Conservation (phyloP, 345 rosid species). For the Salix brachista region DNA sequence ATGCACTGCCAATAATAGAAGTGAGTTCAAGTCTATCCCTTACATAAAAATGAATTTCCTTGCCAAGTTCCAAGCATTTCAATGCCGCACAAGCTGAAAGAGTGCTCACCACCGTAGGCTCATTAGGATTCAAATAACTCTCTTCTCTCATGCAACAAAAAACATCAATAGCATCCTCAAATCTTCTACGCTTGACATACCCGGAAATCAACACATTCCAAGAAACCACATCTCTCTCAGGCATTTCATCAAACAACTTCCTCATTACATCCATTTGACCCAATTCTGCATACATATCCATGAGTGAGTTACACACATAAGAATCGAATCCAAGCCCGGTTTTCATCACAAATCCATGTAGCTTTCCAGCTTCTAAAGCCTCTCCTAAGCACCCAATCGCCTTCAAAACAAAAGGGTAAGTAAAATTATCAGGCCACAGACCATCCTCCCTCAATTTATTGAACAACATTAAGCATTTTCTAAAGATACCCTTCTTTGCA, state of each 20-base stretch:
- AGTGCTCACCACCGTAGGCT: conserved; percentile 60
- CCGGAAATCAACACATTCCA: conserved; percentile 71
- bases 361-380: conserved; percentile 36
- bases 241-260: conserved; percentile 70
- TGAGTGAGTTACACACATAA: conserved; percentile 57
- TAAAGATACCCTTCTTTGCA: conserved; percentile 34
- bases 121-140: conserved; percentile 44
- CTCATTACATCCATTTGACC: conserved; percentile 29
- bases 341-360: conserved; percentile 56
- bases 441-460: conserved; percentile 43
- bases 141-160: conserved; percentile 45
- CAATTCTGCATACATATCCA: conserved; percentile 58
- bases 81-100: conserved; percentile 61
- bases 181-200: conserved; percentile 46
- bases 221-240: conserved; percentile 55
- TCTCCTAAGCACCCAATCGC: conserved; percentile 24
- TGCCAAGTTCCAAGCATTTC: conserved; percentile 51
- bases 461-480: conserved; percentile 44
- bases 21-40: conserved; percentile 39
- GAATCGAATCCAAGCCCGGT: conserved; percentile 52
- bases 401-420: conserved; percentile 59
- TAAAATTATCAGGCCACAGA: conserved; percentile 67
- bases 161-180: conserved; percentile 45
- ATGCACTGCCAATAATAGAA: conserved; percentile 51
- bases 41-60: conserved; percentile 44